phyloP scores from a whole-genome alignment of 768 basidiomycete species.

The Phaffia australis region DNA sequence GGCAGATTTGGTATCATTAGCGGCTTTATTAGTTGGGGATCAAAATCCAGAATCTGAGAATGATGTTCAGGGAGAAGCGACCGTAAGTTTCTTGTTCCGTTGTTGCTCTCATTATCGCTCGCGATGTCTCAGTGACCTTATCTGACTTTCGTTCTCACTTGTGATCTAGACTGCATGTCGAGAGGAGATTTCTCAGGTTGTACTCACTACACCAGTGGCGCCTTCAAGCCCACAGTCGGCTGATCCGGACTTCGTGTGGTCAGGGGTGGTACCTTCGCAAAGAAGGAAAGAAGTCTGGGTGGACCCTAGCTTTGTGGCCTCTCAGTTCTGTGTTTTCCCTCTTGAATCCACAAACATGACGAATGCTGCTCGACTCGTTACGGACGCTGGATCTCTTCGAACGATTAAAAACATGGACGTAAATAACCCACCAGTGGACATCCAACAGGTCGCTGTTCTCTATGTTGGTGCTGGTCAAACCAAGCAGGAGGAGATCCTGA shows the following conservation, averaged over 20 bases:
- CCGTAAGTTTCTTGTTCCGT: background rate
- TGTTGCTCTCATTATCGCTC: background rate
- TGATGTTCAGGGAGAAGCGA: background rate
- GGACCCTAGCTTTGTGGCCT: conserved; percentile 71
- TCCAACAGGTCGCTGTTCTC: conserved; percentile 89
- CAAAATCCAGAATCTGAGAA: conserved; percentile 32
- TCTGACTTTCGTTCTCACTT: background rate
- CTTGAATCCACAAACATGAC: conserved; percentile 29
- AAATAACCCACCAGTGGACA: conserved; percentile 85
- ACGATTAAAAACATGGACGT: conserved; percentile 61
- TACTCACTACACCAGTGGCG: background rate
- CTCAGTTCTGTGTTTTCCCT: conserved; percentile 76
- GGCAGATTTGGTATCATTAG: conserved; percentile 61
- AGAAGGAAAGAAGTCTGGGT: conserved; percentile 72
- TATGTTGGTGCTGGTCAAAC: conserved; percentile 90
- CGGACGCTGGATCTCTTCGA: conserved; percentile 48
- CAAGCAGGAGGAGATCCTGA: conserved; percentile 70
- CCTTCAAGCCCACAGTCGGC: conserved; percentile 40
- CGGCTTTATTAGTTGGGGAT: conserved; percentile 64
- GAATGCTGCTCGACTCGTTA: conserved; percentile 44
- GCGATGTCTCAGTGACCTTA: background rate
- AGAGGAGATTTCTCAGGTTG: conserved; percentile 2
- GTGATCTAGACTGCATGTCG: background rate
- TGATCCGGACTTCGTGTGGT: conserved; percentile 81
- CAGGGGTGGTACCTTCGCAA: conserved; percentile 72